Percentiles rank a stretch among this genome's conserved stretches.
These are phyloP conservation scores for Epichloe bromicola DNA, from an alignment of 2,329 filamentous ascomycete genomes.

Conservation along the genomic window DNA sequence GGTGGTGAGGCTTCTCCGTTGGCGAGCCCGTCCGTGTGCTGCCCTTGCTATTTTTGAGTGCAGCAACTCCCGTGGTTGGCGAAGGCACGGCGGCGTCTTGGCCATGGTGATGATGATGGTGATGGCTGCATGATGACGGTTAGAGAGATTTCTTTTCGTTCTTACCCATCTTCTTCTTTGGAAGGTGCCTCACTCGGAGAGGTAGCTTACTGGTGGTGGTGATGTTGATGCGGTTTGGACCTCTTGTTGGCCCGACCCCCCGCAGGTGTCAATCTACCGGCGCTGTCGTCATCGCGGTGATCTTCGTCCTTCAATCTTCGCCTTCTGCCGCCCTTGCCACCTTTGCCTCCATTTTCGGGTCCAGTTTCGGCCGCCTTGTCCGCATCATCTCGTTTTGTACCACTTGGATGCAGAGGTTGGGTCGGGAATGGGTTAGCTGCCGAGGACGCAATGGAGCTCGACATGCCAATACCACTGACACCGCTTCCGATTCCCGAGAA, in stretches of 20 bases:
- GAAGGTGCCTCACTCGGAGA: not conserved
- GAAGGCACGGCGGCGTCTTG: constrained; percentile 32
- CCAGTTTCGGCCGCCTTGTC: constrained; percentile 31
- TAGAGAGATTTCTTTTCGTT: constrained; percentile 7
- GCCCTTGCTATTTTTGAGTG: constrained; percentile 39
- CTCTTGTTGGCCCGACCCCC: constrained; percentile 47
- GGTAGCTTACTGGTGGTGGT: constrained; percentile 51
- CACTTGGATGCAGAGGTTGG: constrained; percentile 11
- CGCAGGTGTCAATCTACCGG: constrained; percentile 48
- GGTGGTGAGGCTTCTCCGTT: constrained; percentile 23
- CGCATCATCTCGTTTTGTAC: constrained; percentile 39
- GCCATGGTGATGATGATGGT: constrained; percentile 47
- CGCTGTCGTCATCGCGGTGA: constrained; percentile 51
- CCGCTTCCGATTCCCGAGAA: constrained; percentile 76
- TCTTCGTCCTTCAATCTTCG: constrained; percentile 71
- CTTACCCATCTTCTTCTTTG: not conserved
- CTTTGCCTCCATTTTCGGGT: constrained; percentile 26
- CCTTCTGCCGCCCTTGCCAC: constrained; percentile 38
- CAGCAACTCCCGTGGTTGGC: constrained; percentile 26
- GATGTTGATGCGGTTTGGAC: constrained; percentile 51
- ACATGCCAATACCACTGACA: constrained; percentile 35
- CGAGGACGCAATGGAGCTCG: constrained; percentile 34
- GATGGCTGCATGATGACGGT: constrained; percentile 21
- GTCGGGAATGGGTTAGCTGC: constrained; percentile 29
- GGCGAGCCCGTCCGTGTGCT: constrained; percentile 32